Evolutionary conservation across 2,329 filamentous ascomycete genomes (phyloP), one percentile per base, ranked within the genome.

Genomic region (Beauveria sp.): DNA sequence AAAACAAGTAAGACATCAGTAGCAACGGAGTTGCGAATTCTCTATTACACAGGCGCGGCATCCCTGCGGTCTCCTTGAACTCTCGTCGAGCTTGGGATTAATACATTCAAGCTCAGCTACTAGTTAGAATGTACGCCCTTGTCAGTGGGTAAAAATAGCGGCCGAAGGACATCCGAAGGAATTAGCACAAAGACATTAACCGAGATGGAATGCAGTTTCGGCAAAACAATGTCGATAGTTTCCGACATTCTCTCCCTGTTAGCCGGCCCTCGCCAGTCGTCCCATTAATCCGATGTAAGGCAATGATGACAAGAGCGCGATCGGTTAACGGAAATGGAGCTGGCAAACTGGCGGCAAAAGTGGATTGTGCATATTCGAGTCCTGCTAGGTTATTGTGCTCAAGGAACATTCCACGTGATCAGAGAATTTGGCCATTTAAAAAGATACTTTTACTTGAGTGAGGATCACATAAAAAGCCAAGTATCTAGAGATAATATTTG

Each of bases 321-420:
- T 60, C 57, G 57, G 57, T 42, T 60, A 38, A 53, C 57, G 57
- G 57, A 60, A 59, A 38, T 31, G 56, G 38, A 50, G 46, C 24
- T 14, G 20, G 34, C 12, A 14, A 16, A 38, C 12, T 38, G 46
- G 34, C 46, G 24, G 57, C 26, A 46, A 60, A 40, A 60, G 57
- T 53, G 57, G 57, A 60, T 28, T 38, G 26, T 26, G 43, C 10
- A 14, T 45, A 9, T 38, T 38, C 2, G 34, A 38, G 34, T 38
- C 34, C 16, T 38, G 34, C 12, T 16, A 5, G 34, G 34, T 38
- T 2, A 6, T 16, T 14, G 34, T 16, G 34, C 34, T 38, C 6
- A 38, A 38, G 5, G 34, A 5, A 38, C 34, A 14, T 16, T 16
- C 2, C 34, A 38, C 34, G 34, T 38, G 34, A 38, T 38, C 5